phyloP scores from a whole-genome alignment of 2,329 filamentous ascomycete species.

The Cladophialophora carrionii region DNA sequence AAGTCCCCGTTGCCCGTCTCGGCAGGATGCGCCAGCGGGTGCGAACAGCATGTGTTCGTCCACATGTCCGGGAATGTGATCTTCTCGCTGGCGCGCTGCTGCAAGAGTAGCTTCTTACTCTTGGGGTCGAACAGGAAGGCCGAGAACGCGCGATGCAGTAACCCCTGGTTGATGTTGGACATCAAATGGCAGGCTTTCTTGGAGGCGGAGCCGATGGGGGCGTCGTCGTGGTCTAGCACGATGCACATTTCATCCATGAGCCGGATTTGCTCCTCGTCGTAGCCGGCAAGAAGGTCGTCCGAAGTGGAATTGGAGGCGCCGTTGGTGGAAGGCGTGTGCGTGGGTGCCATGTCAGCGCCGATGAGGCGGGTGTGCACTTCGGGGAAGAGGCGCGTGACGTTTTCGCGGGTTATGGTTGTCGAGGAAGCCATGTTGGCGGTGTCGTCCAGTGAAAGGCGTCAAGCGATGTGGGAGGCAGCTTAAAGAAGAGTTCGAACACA shows the following conservation, averaged over 20 bases:
- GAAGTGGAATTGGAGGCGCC: constrained; percentile 39
- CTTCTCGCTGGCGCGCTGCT: constrained; percentile 94
- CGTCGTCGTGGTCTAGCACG: constrained; percentile 87
- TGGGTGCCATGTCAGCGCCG: constrained; percentile 56
- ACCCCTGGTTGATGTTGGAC: constrained; percentile 95
- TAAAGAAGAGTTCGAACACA: neutral
- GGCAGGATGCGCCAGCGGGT: constrained; percentile 85
- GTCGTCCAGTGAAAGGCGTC: neutral
- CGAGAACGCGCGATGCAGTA: constrained; percentile 96
- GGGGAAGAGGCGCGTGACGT: constrained; percentile 84
- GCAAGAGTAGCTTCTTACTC: constrained; percentile 86
- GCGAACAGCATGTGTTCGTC: constrained; percentile 99
- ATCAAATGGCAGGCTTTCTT: constrained; percentile 99
- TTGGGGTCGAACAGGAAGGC: constrained; percentile 92
- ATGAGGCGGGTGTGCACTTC: constrained; percentile 65
- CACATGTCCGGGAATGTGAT: constrained; percentile 99
- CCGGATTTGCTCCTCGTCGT: constrained; percentile 96
- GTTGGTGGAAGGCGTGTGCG: constrained; percentile 59
- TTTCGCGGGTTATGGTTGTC: constrained; percentile 74
- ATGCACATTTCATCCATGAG: constrained; percentile 99
- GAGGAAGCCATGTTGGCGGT: constrained; percentile 37
- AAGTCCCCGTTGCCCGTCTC: constrained; percentile 81
- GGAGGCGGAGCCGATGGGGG: constrained; percentile 91
- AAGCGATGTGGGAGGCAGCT: neutral
- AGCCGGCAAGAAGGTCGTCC: constrained; percentile 72